Percentiles rank a stretch among this genome's conserved stretches.
phyloP scores from a whole-genome alignment of 371 early-diverging fungal species.

The Apophysomyces ossiformis region DNA sequence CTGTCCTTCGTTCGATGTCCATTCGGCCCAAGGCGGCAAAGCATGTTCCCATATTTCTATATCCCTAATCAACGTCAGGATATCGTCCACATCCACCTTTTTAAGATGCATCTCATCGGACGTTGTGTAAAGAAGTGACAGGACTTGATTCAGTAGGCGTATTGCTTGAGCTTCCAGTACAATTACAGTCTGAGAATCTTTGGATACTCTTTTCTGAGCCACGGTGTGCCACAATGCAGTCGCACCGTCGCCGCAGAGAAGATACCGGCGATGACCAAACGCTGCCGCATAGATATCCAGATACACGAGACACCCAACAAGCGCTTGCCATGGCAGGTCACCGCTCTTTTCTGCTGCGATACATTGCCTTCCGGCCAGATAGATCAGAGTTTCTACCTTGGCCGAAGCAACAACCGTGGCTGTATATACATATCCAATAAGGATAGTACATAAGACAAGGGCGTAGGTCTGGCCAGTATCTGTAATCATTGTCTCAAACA shows the following conservation, averaged over 20 bases:
- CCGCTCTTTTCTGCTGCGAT: background rate
- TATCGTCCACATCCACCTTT: constrained; percentile 53
- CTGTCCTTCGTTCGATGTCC: constrained; percentile 16
- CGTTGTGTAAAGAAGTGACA: constrained; percentile 27
- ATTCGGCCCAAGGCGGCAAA: constrained; percentile 37
- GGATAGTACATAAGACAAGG: constrained; percentile 17
- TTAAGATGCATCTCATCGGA: constrained; percentile 18
- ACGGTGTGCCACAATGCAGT: constrained; percentile 17
- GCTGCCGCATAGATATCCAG: constrained; percentile 29
- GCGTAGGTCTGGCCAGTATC: constrained; percentile 15
- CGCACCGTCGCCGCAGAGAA: constrained; percentile 21
- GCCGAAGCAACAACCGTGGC: constrained; percentile 1
- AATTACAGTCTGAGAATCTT: constrained; percentile 15
- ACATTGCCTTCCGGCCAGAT: background rate
- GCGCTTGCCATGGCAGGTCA: constrained; percentile 17
- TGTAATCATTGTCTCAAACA: constrained; percentile 15
- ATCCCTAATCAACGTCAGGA: constrained; percentile 43
- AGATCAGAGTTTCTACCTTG: constrained; percentile 15
- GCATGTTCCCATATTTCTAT: constrained; percentile 46
- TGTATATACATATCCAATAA: constrained; percentile 25
- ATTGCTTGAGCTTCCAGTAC: constrained; percentile 22
- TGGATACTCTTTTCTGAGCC: constrained; percentile 14
- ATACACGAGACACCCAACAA: constrained; percentile 24
- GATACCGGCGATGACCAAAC: constrained; percentile 18
- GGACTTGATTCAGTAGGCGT: constrained; percentile 22